Evolutionary conservation across 805 yeast species (phyloP), one percentile per base, ranked within the genome.

Genomic region (Candida ipomoeae): DNA sequence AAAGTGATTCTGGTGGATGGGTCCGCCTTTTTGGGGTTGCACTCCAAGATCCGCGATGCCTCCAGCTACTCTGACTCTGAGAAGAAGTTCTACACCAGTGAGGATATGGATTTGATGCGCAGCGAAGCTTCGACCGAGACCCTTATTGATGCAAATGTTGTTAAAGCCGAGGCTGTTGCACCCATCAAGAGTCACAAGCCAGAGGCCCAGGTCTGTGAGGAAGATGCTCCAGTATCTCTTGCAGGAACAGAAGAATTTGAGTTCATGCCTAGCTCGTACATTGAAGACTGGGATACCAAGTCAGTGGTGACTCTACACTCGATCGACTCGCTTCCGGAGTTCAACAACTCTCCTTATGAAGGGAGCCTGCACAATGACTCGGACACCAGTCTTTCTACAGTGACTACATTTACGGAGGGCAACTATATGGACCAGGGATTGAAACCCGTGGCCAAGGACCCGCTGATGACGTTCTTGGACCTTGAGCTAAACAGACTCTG

Each of bases 1-100:
- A 74, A 70, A 49, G 65, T 83, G 2, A 54, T 82, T 18, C 78
- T 83, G 48, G 71, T 83, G 42, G 87, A 83, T 60, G 75, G 77
- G 0, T 67, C 77, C 3, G 71, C 82, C 5, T 81, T 73, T 64
- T 66, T 83, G 46, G 86, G 87, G 2, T 64, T 81, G n/a, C 88
- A 83, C 56, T 64, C 70, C 33, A 65, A 66, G 58, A 65, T 71
- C 15, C 65, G 66, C 50, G 70, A 66, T 44, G 69, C 71, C 2
- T 20, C 50, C 13, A 31, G 10, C 29, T 20, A 13, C 23, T 32
- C 33, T 6, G 49, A 57, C 1, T 34, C 40, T 14, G 61, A 59
- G 15, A 49, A 58, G 37, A 57, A 55, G 10, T 51, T 52, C 40
- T 70, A 63, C 61, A 69, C 71, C 48, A 61, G 62, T 6, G 60